These are phyloP conservation scores for Coemansia sp. DNA, from an alignment of 192 early-diverging fungal genomes.

Conservation along the genomic window DNA sequence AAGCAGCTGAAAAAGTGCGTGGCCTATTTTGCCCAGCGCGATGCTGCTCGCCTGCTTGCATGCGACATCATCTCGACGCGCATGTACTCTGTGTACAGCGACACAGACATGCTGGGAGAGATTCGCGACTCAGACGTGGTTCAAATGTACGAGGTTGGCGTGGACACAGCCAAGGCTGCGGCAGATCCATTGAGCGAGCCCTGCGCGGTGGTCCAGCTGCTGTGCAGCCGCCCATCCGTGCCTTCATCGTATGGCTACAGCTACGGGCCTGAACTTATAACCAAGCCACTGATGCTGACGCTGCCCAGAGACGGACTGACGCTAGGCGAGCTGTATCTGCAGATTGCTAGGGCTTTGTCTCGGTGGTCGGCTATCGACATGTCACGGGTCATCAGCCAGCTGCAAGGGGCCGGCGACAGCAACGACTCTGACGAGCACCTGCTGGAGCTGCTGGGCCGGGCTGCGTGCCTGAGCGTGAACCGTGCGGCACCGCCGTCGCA, in stretches of 20 bases:
- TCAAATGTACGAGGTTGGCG: constrained; percentile 40
- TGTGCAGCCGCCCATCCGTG: constrained; percentile 18
- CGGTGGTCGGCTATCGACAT: constrained; percentile 44
- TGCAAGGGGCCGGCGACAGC: constrained; percentile 7
- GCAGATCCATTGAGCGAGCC: constrained; percentile 14
- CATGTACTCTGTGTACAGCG: constrained; percentile 32
- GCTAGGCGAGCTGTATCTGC: constrained; percentile 29
- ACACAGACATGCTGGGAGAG: constrained; percentile 28
- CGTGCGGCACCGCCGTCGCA: constrained; percentile 16
- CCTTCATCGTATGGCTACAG: constrained; percentile 27
- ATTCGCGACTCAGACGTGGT: constrained; percentile 27
- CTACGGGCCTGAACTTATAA: constrained; percentile 28
- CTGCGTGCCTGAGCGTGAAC: constrained; percentile 31
- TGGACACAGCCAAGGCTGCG: constrained; percentile 13
- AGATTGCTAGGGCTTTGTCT: constrained; percentile 25
- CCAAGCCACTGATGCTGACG: constrained; percentile 38
- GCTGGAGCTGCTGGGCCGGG: constrained; percentile 33
- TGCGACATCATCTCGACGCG: constrained; percentile 27
- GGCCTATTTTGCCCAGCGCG: constrained; percentile 43
- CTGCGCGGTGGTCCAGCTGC: constrained; percentile 25
- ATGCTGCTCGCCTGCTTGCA: constrained; percentile 20
- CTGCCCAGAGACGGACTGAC: constrained; percentile 25
- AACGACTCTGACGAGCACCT: constrained; percentile 19
- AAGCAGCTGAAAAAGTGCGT: constrained; percentile 61
- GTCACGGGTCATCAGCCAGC: constrained; percentile 17